Evolutionary conservation across 768 basidiomycete species (phyloP), one percentile per base, ranked within the genome.

Genomic region (Kockovaella imperatae): DNA sequence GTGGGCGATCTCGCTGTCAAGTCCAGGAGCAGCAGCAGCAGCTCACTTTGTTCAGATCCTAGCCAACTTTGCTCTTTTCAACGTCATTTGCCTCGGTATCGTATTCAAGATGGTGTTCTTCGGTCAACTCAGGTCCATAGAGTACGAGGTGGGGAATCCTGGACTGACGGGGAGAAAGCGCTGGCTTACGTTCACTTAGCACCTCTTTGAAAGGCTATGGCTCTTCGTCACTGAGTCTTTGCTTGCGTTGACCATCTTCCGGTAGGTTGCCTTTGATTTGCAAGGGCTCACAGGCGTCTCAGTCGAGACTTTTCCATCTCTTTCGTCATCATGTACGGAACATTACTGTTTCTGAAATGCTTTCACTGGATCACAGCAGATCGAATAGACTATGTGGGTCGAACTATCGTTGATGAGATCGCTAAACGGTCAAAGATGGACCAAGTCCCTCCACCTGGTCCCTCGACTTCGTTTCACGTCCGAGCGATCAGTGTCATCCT

Each of bases 301-400:
- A 71, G 69, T 34, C 68, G 70, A 28, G 68, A 70, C 50, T 68
- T 73, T 44, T 64, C 66, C 18, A 47, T 58, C 2, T 56, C 60
- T 0, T 96, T 97, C 67, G 84, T 84, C 36, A 74, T 90, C 57
- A 88, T 93, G 83, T 97, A 97, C 67, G 84, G 85, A n/a, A 81
- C 88, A 62, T 75, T 99, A 10, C 79, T 96, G 14, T 93, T 95
- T 57, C 78, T 95, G 57, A 97, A 96, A 68, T 90, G 88, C 38
- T 97, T 97, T 73, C 95, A 99, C 68, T 99, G 95, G 95, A 78
- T 99, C 26, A 81, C 91, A 49, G 80, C 82, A 5, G 95, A 97
- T 71, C 80, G 95, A 41, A 86, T 99, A 44, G 95, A 99, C 79
- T 91, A 87, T 80, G 93, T 93, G 52, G 59, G 79, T 67, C 1